Evolutionary conservation across 495 filamentous ascomycete species (phyloP), one percentile per base, ranked within the genome.

Genomic region (Tuber indicum): DNA sequence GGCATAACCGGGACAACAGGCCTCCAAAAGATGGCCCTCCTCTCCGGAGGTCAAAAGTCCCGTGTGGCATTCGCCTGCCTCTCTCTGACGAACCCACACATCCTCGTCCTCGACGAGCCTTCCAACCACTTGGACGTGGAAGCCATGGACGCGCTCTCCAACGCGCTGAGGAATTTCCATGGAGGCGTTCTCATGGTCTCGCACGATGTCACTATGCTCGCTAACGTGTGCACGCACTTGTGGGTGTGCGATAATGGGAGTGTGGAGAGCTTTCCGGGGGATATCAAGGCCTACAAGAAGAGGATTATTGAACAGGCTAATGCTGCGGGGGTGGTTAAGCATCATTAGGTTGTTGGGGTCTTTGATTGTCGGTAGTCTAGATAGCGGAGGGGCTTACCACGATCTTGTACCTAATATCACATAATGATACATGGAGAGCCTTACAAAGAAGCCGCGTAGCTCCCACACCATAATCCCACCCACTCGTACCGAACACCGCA

Each of bases 61-160:
- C 91, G 96, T 86, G 96, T 99, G 1, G 96, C 96, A 39, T 99
- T 99, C 84, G 94, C 96, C 41, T 97, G 94, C 82, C 86, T 99
- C 73, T 94, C 93, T 3, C 86, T 99, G 73, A 92, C 89, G 39
- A 97, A 98, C 85, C 96, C 96, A 23, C 96, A 99, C 84, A 98
- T 99, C 78, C 87, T 99, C 41, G 96, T 99, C 72, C 92, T 99
- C 69, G 96, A 99, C 88, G 96, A 99, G 84, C 96, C 96, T 82
- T 96, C 92, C 74, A 99, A 99, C 86, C 96, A 99, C 82, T 86
- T 99, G 82, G 96, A 99, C 89, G 98, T 99, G 81, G 96, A 99
- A 84, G 96, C 96, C 75, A 99, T 99, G 96, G 96, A 99, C 86
- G 96, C 96, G 17, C 85, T 99, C 23, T 89, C 91, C 1, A 89